Base-by-base conservation (phyloP, 495 filamentous ascomycete species). In the Terfezia boudieri region DNA sequence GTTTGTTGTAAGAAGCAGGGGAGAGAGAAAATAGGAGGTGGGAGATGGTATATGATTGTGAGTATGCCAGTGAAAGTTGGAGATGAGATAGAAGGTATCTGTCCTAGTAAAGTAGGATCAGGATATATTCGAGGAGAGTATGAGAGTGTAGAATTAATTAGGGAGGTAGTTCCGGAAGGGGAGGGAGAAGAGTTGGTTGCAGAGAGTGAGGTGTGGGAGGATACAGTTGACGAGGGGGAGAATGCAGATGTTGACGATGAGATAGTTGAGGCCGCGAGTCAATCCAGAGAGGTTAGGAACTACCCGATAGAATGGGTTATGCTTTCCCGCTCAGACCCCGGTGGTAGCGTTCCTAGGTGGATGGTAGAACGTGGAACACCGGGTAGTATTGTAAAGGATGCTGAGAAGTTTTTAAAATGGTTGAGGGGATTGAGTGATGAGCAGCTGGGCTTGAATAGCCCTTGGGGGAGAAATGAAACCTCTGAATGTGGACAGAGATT, bases 281-380 rank as follows among this genome's bases (percentile, higher is more conserved):
- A 32, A 2, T 2, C 26, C 26, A 32, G 7, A 32, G 26, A 32
- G 2, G 26, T 32, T 7, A 32, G 82, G 0, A 78, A 95, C 26
- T 32, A 32, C 26, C 26, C 26, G 26, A 32, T 32, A 12, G 89
- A 95, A 66, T 96, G 89, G 89, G 78, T 94, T 37, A 94, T 95
- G 90, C 77, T 95, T 22, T 94, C 89, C 1, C 72, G 89, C n/a
- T 87, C 82, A 65, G 86, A 95, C 59, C 89, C 89, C 0, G 89
- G 90, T 22, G 90, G 89, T 36, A 90, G 76, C 53, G 88, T 95
- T 8, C 89, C 89, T 0, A 75, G 84, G 32, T 96, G 90, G 69
- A 84, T 96, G 81, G 83, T 96, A 20, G 90, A 95, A 66, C 78
- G 86, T 62, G 84, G 84, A 41, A 96, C 89, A 1, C 89, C 89